A percentile compares a stretch with the other conserved stretches of the same genome.
These are phyloP conservation scores for Globisporangium nunn DNA, from an alignment of 352 stramenopile species.

Conservation along the genomic window DNA sequence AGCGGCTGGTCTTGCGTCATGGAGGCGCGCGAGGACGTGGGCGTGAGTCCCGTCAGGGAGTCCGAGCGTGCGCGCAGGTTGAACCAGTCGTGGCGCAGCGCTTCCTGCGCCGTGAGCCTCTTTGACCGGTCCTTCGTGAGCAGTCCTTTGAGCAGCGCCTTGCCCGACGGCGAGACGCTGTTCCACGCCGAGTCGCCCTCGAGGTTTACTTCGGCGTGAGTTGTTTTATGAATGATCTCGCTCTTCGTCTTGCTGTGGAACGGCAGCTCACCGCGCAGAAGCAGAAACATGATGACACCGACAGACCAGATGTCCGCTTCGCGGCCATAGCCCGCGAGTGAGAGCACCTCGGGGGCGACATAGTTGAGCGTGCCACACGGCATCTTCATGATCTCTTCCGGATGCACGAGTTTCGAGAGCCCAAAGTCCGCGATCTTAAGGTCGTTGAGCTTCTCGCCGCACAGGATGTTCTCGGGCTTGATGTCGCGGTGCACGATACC, in stretches of 20 bases:
- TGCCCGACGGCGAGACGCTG: constrained; percentile 47
- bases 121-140: constrained; percentile 80
- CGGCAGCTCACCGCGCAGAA: constrained; percentile 84
- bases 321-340: constrained; percentile 81
- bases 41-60: constrained; percentile 6
- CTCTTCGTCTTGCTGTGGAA: constrained; percentile 90
- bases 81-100: constrained; percentile 84
- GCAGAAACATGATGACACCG: constrained; percentile 90
- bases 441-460: constrained; percentile 78
- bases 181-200: constrained; percentile 52
- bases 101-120: constrained; percentile 74
- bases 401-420: constrained; percentile 89
- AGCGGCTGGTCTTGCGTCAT: constrained; percentile 16
- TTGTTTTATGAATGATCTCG: constrained; percentile 90
- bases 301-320: constrained; percentile 91
- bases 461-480: constrained; percentile 88
- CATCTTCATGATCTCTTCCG: constrained; percentile 92
- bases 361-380: constrained; percentile 92
- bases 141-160: constrained; percentile 67
- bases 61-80: constrained; percentile 11
- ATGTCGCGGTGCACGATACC: constrained; percentile 89
- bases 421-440: constrained; percentile 92
- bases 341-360: constrained; percentile 90
- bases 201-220: constrained; percentile 81
- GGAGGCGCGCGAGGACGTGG: constrained; percentile 18